Base-by-base conservation (phyloP, 306 rosid genomes). In the Crotalaria pallida region DNA sequence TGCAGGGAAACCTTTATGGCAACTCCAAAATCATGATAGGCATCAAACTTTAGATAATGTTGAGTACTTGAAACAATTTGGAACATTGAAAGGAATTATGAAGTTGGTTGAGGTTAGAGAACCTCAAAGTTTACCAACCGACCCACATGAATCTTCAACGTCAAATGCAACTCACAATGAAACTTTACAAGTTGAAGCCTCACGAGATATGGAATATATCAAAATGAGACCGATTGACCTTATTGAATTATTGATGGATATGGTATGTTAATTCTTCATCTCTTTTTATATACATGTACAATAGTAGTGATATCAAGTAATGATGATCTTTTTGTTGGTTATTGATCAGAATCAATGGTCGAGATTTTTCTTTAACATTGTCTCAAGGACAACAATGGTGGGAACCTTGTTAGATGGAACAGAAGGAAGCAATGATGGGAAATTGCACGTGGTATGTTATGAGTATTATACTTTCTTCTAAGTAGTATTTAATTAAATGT, bases 401-500 rank as follows among this genome's bases (percentile, higher is more conserved):
- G 81, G 80, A 69, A 69, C 77, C 10, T 68, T 84, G 27, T 33
- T 70, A 16, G 19, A 72, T 18, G 86, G 81, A 65, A 34, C 9
- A 13, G 79, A 74, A 57, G 81, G 79, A 80, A 66, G 69, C 65
- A 81, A 65, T 26, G 75, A 83, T 47, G 87, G 79, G 27, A 74
- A 58, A 59, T 3, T 89, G 44, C 87, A 89, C 11, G 83, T 89
- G 88, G 96, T 89, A 79, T 71, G 71, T 56, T 60, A 33, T 23
- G 15, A 17, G 17, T 77, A 55, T 27, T 22, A 15, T 56, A 3
- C 9, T 5, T 57, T 70, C 19, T 12, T 27, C 1, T 34, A 21
- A 41, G 33, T 22, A 41, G 33, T 22, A 13, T 16, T 49, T 24
- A 24, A n/a, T 52, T 15, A 0, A 3, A 18, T 63, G 45, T 10